Base-by-base conservation (phyloP, 1,284 basidiomycete genomes). In the Lentinus polychrous region DNA sequence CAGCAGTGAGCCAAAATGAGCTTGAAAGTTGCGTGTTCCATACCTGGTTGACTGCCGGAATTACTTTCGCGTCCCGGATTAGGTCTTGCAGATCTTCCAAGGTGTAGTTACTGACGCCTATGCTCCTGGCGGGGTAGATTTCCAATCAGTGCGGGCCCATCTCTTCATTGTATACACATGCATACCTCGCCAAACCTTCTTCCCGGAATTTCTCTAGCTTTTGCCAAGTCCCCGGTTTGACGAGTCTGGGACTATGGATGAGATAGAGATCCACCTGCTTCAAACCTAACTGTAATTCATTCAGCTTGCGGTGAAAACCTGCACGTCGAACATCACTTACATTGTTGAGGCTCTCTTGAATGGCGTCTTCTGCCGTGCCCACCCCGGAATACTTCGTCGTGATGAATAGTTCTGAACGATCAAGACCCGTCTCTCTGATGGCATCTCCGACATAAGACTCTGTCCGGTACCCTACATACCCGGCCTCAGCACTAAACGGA, bases 41-140 rank as follows among this genome's bases (percentile, higher is more conserved):
- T 24, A 79, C 83, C 66, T 89, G 87, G 61, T 89, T 88, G 38
- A 83, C 83, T 2, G 77, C 81, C 0, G 84, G 86, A 41, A 75
- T 73, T 53, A 84, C 63, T 48, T 75, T 77, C 1, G 79, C 79
- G 2, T 71, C 66, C 44, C 72, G 71, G 31, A 86, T 58, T 8
- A 89, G 61, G 20, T 69, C 68, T 55, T 79, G 66, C 34, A 87
- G 70, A 36, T 81, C 69, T 2, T 70, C 59, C 20, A 81, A 67
- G n/a, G 66, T 63, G 60, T 83, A 87, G 66, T 89, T 90, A 63
- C 79, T 83, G 18, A 89, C 80, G n/a, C 86, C 86, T 48, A 87
- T 85, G 53, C 78, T 83, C 75, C 81, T 85, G 49, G 8, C 2
- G 32, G 18, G 10, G 31, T 42, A 42, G 6, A 22, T n/a, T 42